Evolutionary conservation across 441 rosid genomes (phyloP).

Genomic region (Cnidoscolus chayamansa): DNA sequence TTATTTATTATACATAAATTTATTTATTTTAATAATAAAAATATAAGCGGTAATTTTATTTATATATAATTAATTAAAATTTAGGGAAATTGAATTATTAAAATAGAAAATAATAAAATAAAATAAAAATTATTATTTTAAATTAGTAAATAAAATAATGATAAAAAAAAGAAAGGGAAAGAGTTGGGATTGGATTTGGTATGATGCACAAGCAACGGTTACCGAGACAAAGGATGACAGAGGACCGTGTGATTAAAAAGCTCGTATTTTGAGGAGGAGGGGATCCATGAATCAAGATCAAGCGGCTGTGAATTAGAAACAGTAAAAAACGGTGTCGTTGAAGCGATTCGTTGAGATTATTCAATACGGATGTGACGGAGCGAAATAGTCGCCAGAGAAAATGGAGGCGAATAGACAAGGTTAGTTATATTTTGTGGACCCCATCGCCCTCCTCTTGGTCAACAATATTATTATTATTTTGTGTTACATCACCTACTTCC

Average conservation of each 20-base stretch:
- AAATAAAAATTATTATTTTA: neutral
- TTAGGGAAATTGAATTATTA: too few relatives aligned
- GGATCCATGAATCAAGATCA: neutral
- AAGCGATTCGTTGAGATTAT: neutral
- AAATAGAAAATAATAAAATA: too few relatives aligned
- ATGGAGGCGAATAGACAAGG: constrained; percentile 14
- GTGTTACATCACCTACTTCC: neutral
- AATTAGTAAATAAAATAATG: too few relatives aligned
- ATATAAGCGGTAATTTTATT: too few relatives aligned
- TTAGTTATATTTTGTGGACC: constrained; percentile 16
- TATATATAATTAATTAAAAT: too few relatives aligned
- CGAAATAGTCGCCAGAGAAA: constrained; percentile 23
- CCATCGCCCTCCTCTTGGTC: constrained; percentile 5
- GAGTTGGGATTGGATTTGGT: neutral
- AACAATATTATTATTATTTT: neutral
- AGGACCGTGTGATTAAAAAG: neutral
- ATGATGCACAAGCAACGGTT: neutral
- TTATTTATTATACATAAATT: too few relatives aligned
- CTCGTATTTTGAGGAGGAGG: neutral
- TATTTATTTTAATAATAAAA: too few relatives aligned
- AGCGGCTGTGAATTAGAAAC: neutral
- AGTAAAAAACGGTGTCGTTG: constrained; percentile 15
- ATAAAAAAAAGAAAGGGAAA: too few relatives aligned
- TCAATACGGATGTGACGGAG: neutral
- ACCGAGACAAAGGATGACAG: neutral